These are phyloP conservation scores for Globisporangium nunn DNA, from an alignment of 352 stramenopile genomes.

Conservation along the genomic window DNA sequence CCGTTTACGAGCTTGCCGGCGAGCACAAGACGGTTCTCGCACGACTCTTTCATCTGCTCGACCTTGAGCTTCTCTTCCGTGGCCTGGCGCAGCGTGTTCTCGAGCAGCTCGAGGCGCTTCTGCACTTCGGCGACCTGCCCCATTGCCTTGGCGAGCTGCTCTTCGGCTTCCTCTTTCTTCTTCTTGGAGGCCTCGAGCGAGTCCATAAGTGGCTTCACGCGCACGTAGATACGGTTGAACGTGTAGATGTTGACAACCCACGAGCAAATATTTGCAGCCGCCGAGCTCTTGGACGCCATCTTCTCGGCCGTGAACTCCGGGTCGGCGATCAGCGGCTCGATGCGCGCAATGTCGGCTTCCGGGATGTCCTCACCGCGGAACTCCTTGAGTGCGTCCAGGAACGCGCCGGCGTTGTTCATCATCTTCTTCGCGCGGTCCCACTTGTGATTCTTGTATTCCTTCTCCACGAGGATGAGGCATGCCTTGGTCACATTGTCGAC, in stretches of 20 bases:
- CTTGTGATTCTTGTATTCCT: constrained; percentile 98
- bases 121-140: constrained; percentile 92
- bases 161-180: constrained; percentile 90
- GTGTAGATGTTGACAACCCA: constrained; percentile 98
- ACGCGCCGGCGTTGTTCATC: constrained; percentile 97
- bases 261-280: constrained; percentile 94
- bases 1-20: constrained; percentile 95
- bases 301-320: constrained; percentile 94
- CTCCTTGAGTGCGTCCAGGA: constrained; percentile 89
- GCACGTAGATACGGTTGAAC: constrained; percentile 98
- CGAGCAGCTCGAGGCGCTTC: constrained; percentile 85
- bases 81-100: constrained; percentile 92
- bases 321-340: constrained; percentile 91
- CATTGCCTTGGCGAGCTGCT: constrained; percentile 88
- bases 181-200: constrained; percentile 92
- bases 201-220: constrained; percentile 98
- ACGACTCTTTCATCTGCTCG: constrained; percentile 92
- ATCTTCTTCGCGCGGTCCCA: constrained; percentile 98
- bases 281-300: constrained; percentile 95
- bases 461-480: constrained; percentile 95
- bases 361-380: constrained; percentile 95
- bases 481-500: constrained; percentile 96
- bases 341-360: constrained; percentile 89
- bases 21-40: constrained; percentile 89
- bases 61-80: constrained; percentile 95